Evolutionary conservation across 495 filamentous ascomycete species (phyloP).

Genomic region (Staphylotrichum longicolle): DNA sequence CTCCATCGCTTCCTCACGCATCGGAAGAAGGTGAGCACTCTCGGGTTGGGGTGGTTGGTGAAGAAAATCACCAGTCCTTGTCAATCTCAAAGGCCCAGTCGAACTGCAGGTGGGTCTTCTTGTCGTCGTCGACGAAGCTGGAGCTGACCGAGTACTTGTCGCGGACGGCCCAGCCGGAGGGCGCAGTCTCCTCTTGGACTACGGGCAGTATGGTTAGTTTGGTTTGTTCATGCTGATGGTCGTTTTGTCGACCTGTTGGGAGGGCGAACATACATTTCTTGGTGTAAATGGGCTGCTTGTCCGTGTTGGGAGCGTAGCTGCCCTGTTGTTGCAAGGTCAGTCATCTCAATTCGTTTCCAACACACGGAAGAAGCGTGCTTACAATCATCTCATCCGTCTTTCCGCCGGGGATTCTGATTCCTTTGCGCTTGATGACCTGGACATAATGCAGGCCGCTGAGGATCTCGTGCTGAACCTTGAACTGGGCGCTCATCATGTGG

Average conservation of each 20-base stretch:
- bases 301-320: conserved; percentile 86
- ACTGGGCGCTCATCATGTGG: conserved; percentile 86
- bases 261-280: conserved; percentile 70
- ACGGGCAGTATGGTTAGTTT: not conserved
- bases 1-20: too few relatives aligned
- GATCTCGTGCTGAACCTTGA: conserved; percentile 94
- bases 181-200: conserved; percentile 90
- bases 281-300: conserved; percentile 74
- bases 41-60: too few relatives aligned
- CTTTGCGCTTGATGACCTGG: conserved; percentile 85
- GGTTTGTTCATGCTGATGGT: not conserved
- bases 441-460: conserved; percentile 92
- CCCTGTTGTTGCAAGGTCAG: conserved; percentile 46
- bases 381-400: conserved; percentile 98
- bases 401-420: conserved; percentile 63
- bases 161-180: conserved; percentile 80
- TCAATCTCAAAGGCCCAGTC: conserved; percentile 92
- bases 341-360: too few relatives aligned
- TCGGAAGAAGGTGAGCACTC: too few relatives aligned
- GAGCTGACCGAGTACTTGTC: conserved; percentile 83
- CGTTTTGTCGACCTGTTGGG: not conserved
- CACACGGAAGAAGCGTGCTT: conserved; percentile 33
- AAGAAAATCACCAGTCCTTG: conserved; percentile 77
- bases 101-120: conserved; percentile 79
- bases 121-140: conserved; percentile 90